Conservation (phyloP, 1,139 yeast genomes). For the Candida anutae region DNA sequence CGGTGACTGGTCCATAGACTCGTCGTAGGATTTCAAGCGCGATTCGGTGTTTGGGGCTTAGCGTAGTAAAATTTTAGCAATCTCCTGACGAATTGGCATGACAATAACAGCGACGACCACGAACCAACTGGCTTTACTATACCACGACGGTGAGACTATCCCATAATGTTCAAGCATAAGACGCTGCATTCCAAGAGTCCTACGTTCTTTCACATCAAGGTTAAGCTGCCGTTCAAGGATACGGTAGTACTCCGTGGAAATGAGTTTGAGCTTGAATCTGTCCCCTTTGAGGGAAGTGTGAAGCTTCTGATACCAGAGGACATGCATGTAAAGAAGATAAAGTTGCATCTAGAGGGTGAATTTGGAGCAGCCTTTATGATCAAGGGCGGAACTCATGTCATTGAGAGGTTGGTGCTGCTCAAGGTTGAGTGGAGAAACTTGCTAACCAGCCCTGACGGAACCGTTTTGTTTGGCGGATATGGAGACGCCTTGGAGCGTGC, state of each 20-base stretch:
- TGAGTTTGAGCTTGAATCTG: conserved; percentile 48
- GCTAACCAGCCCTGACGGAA: conserved; percentile 40
- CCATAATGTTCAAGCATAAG: conserved; percentile 18
- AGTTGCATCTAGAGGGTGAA: conserved; percentile 44
- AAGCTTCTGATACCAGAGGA: conserved; percentile 49
- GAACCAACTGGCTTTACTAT: no score
- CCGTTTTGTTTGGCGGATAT: conserved; percentile 33
- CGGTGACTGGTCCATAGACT: no score
- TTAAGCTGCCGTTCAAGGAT: conserved; percentile 49
- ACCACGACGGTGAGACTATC: no score
- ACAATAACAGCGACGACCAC: no score
- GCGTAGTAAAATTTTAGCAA: no score
- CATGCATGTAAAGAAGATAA: conserved; percentile 39
- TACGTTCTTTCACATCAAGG: conserved; percentile 26
- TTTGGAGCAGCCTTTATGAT: conserved; percentile 48
- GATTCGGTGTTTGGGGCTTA: no score
- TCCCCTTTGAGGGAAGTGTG: conserved; percentile 48
- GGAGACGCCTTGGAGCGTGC: conserved; percentile 24
- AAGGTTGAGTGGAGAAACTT: conserved; percentile 56
- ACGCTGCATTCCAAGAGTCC: no score
- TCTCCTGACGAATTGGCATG: no score
- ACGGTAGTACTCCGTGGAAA: conserved; percentile 48
- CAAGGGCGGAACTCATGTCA: conserved; percentile 36
- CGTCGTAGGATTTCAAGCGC: no score
- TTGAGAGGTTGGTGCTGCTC: conserved; percentile 43